Percentiles rank a stretch among this genome's conserved stretches.
These are phyloP conservation scores for Fragilariopsis cylindrus DNA, from an alignment of 108 stramenopile species.

Conservation along the genomic window DNA sequence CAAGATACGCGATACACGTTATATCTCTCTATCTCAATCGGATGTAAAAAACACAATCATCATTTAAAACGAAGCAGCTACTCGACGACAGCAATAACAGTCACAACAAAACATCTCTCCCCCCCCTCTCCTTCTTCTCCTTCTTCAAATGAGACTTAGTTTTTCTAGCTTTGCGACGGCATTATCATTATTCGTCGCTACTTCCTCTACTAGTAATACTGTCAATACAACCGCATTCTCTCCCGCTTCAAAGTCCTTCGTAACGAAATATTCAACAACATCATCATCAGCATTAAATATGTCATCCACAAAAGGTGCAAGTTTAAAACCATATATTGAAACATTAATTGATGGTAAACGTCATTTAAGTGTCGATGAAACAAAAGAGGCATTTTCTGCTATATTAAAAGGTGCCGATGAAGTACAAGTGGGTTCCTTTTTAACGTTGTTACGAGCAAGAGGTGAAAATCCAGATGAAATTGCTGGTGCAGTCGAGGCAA, in stretches of 20 bases:
- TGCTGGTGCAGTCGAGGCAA: constrained; percentile 95
- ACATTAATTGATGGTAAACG: constrained; percentile 78
- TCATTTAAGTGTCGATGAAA: constrained; percentile 80
- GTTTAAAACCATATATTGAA: constrained; percentile 87
- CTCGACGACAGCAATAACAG: too few relatives aligned
- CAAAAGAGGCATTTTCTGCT: constrained; percentile 73
- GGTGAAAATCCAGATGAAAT: constrained; percentile 93
- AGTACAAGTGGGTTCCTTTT: constrained; percentile 83
- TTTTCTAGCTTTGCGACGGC: constrained; percentile 13
- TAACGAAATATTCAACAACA: neutral
- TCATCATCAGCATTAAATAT: neutral
- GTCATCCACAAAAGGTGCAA: neutral
- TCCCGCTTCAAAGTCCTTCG: neutral
- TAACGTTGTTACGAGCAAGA: constrained; percentile 89
- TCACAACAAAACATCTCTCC: too few relatives aligned
- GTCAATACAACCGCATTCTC: neutral
- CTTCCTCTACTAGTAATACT: neutral
- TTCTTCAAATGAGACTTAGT: constrained; percentile 16
- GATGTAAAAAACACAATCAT: too few relatives aligned
- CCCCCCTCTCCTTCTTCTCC: too few relatives aligned
- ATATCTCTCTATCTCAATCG: too few relatives aligned
- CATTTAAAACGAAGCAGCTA: too few relatives aligned
- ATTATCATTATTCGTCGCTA: constrained; percentile 10
- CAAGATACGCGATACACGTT: too few relatives aligned
- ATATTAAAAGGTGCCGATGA: constrained; percentile 80